phyloP scores from a whole-genome alignment of 2,329 filamentous ascomycete genomes.

The Cercospora sesami region DNA sequence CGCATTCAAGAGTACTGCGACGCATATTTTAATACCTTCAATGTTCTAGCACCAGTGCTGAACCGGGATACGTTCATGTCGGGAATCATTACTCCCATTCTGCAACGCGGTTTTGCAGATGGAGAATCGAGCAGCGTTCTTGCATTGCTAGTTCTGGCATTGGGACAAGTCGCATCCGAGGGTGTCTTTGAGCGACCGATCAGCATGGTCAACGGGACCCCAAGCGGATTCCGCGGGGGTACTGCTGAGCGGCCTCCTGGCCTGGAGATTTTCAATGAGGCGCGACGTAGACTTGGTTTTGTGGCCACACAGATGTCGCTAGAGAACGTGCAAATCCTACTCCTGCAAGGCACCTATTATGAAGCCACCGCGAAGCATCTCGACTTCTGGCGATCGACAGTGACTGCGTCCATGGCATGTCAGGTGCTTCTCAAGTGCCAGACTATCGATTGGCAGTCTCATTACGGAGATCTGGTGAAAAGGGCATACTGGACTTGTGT shows the following conservation, averaged over 20 bases:
- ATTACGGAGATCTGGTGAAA: slow-evolving; percentile 54
- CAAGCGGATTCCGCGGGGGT: slow-evolving; percentile 57
- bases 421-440: slow-evolving; percentile 56
- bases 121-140: slow-evolving; percentile 54
- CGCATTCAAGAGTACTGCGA: slow-evolving; percentile 54
- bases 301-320: slow-evolving; percentile 56
- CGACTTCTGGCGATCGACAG: slow-evolving; percentile 62
- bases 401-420: slow-evolving; percentile 58
- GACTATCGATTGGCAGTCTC: slow-evolving; percentile 49
- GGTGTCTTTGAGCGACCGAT: slow-evolving; percentile 52
- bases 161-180: slow-evolving; percentile 60
- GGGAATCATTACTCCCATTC: slow-evolving; percentile 49
- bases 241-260: slow-evolving; percentile 55
- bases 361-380: slow-evolving; percentile 38
- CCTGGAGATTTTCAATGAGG: slow-evolving; percentile 62
- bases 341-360: slow-evolving; percentile 51
- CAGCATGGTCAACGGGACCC: slow-evolving; percentile 46
- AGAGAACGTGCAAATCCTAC: slow-evolving; percentile 60
- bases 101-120: slow-evolving; percentile 53
- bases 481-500: slow-evolving; percentile 60
- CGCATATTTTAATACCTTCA: slow-evolving; percentile 61
- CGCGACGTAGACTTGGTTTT: slow-evolving; percentile 60
- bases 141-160: slow-evolving; percentile 58
- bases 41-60: slow-evolving; percentile 59
- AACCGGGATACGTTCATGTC: slow-evolving; percentile 58